phyloP scores from a whole-genome alignment of 1,139 yeast species.

The Tardiomyces depauwii region DNA sequence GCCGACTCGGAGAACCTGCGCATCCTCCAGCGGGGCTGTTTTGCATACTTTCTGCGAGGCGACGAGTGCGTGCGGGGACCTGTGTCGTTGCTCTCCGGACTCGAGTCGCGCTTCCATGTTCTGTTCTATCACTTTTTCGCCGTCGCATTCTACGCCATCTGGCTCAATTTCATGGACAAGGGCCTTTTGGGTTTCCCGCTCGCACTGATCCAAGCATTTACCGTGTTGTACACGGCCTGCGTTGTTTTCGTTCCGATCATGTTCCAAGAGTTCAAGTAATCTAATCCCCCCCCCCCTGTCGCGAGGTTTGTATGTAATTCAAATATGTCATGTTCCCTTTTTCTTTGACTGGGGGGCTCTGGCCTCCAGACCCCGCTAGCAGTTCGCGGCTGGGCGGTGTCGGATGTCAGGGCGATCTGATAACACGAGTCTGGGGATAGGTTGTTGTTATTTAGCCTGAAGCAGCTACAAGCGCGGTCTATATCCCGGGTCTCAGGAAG shows the following conservation, averaged over 20 bases:
- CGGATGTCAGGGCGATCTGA: too few relatives aligned
- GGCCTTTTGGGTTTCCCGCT: constrained; percentile 63
- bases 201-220: constrained; percentile 60
- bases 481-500: too few relatives aligned
- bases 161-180: constrained; percentile 50
- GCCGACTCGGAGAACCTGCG: constrained; percentile 60
- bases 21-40: constrained; percentile 80
- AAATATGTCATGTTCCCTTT: too few relatives aligned
- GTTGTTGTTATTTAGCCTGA: too few relatives aligned
- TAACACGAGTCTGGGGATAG: too few relatives aligned
- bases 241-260: constrained; percentile 71
- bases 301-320: too few relatives aligned
- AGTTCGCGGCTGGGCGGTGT: too few relatives aligned
- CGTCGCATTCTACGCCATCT: constrained; percentile 79
- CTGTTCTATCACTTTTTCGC: constrained; percentile 78
- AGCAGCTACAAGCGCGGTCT: too few relatives aligned
- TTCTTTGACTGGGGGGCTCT: too few relatives aligned
- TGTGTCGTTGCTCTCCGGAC: constrained; percentile 72
- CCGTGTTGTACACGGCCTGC: constrained; percentile 63
- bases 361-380: too few relatives aligned
- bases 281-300: too few relatives aligned
- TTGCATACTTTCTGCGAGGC: constrained; percentile 72
- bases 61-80: constrained; percentile 76
- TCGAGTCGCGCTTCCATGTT: constrained; percentile 60
- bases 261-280: constrained; percentile 13